Base-by-base conservation (phyloP, 2,329 filamentous ascomycete species). In the Podosphaera xanthii region DNA sequence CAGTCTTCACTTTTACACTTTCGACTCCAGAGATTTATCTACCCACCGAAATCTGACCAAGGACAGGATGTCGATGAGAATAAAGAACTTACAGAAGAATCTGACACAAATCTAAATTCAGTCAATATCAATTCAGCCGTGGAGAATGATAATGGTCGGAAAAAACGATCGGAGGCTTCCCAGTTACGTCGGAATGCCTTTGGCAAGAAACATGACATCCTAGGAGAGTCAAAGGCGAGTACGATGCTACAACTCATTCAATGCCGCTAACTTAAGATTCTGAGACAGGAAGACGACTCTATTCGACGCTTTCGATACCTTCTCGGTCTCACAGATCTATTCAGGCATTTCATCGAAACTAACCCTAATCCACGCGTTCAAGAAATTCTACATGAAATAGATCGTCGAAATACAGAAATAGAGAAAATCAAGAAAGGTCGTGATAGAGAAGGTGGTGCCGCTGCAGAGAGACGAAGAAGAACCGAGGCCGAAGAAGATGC, bases 401-500 rank as follows among this genome's bases (percentile, higher is more conserved):
- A 98, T 71, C 84, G 87, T 54, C 90, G 95, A 70, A 94, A 97
- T 70, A 83, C 79, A 10, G 87, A 89, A 64, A 79, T 81, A 36
- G 75, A 76, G 46, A 77, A 57, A 38, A 40, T 77, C 8, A 88
- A 87, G 71, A 90, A 89, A 65, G 83, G 79, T 46, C 81, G 81
- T 58, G 77, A 81, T 61, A 84, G 91, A 65, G 87, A 94, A 71
- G 90, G 91, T 60, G 91, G 91, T 60, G 89, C 90, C 38, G 81
- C 79, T 60, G 84, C 78, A 57, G 86, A 87, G 59, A 79, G 88
- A 63, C 81, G 84, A 64, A 83, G 92, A 67, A 84, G 91, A 69
- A 98, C 92, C 1, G 92, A 98, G 71, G 90, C 94, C 67, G 92
- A 98, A 70, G 92, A 98, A 75, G 92, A 98, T 69, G 92, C 90